Evolutionary conservation across 352 stramenopile species (phyloP).

Genomic region (Phytophthora pseudosyringae): DNA sequence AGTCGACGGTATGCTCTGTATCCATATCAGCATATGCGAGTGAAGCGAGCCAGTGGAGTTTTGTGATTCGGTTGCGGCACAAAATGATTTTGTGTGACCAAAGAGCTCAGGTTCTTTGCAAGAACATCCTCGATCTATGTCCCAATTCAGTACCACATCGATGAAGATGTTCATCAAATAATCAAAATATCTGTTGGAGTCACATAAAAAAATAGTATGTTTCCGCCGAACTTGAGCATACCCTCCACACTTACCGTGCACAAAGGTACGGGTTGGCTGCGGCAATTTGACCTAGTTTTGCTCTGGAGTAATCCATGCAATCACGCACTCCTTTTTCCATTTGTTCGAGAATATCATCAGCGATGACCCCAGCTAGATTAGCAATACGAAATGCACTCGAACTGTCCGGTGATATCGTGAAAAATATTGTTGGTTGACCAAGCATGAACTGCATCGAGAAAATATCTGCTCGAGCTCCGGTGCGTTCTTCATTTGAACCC

Average conservation of each 20-base stretch:
- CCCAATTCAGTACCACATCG: slow-evolving; percentile 1
- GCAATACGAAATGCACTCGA: neutral
- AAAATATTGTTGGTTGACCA: too few relatives aligned
- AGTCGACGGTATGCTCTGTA: neutral
- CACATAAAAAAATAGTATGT: neutral
- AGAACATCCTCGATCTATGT: neutral
- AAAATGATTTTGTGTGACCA: neutral
- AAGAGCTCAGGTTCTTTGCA: neutral
- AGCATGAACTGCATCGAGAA: too few relatives aligned
- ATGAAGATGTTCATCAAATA: neutral
- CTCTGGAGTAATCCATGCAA: neutral
- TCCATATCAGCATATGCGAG: neutral
- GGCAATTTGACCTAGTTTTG: neutral
- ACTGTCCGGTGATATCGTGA: too few relatives aligned
- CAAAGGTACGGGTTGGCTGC: neutral
- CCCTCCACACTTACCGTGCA: neutral
- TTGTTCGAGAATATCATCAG: neutral
- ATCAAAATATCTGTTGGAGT: slow-evolving; percentile 3
- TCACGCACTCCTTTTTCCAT: neutral
- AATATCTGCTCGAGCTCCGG: too few relatives aligned
- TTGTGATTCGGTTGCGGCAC: neutral
- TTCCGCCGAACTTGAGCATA: neutral
- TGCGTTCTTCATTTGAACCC: too few relatives aligned
- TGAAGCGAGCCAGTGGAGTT: neutral
- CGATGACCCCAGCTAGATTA: neutral